Percentiles rank a stretch among this genome's conserved stretches.
These are phyloP conservation scores for Corymbia citriodora DNA, from an alignment of 441 rosid species.

Conservation along the genomic window DNA sequence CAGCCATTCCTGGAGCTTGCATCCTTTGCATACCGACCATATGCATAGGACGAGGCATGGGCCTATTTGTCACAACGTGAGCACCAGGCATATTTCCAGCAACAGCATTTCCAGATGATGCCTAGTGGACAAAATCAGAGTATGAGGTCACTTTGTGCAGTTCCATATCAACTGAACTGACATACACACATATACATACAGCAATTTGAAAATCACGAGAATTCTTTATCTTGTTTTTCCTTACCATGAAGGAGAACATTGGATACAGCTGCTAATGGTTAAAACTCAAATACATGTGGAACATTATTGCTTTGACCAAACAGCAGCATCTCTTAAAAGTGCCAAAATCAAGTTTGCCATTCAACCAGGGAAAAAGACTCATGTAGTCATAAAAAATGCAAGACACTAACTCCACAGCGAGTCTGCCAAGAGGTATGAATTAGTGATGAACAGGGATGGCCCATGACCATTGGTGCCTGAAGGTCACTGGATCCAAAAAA, in stretches of 20 bases:
- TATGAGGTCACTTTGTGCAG: not conserved
- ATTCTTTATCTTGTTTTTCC: not conserved
- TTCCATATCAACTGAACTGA: not conserved
- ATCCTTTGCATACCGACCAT: constrained; percentile 68
- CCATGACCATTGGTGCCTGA: not conserved
- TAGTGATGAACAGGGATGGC: not conserved
- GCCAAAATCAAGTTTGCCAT: not conserved
- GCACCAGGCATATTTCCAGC: constrained; percentile 49
- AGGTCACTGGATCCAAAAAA: not conserved
- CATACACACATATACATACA: not conserved
- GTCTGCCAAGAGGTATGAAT: not conserved
- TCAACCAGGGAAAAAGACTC: not conserved
- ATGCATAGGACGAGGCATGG: constrained; percentile 68
- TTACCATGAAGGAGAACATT: not conserved
- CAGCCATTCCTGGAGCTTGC: constrained; percentile 66
- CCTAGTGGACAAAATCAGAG: not conserved
- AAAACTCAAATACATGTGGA: not conserved
- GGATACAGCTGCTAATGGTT: not conserved
- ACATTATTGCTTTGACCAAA: not conserved
- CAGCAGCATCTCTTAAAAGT: not conserved
- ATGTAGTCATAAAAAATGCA: not conserved
- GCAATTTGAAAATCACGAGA: not conserved
- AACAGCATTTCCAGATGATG: constrained; percentile 48
- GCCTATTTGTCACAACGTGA: constrained; percentile 57
- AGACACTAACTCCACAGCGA: not conserved